Evolutionary conservation across 2,329 filamentous ascomycete genomes (phyloP).

Genomic region (Epichloe hybrida): DNA sequence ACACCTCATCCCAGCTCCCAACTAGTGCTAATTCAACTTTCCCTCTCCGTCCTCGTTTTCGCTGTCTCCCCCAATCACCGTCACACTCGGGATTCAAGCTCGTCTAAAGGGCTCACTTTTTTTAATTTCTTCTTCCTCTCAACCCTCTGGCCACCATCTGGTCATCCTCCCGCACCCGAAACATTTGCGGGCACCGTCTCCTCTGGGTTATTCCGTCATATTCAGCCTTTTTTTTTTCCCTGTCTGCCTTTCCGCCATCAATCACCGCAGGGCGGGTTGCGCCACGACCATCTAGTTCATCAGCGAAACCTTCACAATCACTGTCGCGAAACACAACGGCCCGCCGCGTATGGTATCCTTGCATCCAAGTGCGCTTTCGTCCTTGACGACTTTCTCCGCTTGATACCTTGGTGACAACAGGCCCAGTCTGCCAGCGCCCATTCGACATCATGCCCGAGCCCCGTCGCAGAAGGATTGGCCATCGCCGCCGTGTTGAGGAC

Average conservation of each 20-base stretch:
- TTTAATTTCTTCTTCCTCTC: not conserved
- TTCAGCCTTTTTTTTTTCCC: constrained; percentile 2
- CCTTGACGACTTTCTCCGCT: constrained; percentile 14
- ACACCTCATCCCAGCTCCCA: constrained; percentile 3
- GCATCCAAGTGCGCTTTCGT: constrained; percentile 14
- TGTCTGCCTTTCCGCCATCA: constrained; percentile 2
- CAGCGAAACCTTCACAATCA: constrained; percentile 5
- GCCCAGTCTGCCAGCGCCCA: not conserved
- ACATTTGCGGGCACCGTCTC: not conserved
- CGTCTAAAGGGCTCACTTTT: not conserved
- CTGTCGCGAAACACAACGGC: not conserved
- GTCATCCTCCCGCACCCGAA: not conserved
- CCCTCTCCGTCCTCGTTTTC: not conserved
- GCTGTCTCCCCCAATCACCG: not conserved
- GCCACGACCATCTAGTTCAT: not conserved
- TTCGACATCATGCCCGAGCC: constrained; percentile 23
- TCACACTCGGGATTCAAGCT: not conserved
- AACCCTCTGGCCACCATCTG: not conserved
- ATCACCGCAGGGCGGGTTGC: constrained; percentile 11
- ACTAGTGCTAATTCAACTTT: not conserved
- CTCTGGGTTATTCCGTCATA: not conserved
- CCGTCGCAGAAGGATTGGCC: constrained; percentile 53
- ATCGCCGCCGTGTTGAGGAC: constrained; percentile 55
- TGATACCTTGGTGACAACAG: constrained; percentile 6
- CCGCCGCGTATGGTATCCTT: constrained; percentile 16